phyloP scores from a whole-genome alignment of 2,329 filamentous ascomycete species.

The Alternaria triticina region DNA sequence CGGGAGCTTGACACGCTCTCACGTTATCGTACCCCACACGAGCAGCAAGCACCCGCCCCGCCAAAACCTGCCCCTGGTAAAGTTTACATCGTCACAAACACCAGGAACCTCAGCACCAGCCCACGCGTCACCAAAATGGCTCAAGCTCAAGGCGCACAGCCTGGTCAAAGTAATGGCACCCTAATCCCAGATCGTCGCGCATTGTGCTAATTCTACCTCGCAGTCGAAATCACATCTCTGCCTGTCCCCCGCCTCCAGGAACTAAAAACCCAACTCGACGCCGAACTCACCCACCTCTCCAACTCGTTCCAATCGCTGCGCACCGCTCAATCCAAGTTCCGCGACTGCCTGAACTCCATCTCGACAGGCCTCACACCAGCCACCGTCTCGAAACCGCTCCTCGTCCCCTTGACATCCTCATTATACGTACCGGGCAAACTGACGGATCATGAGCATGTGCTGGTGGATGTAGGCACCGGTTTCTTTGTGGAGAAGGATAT shows the following conservation, averaged over 20 bases:
- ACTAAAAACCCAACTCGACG: conserved; percentile 94
- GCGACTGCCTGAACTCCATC: conserved; percentile 84
- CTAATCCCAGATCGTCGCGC: not conserved
- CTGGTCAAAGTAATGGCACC: conserved; percentile 35
- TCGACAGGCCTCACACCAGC: conserved; percentile 59
- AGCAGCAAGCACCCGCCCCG: conserved; percentile 19
- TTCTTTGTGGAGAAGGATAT: conserved; percentile 89
- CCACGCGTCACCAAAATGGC: conserved; percentile 22
- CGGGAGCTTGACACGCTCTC: conserved; percentile 25
- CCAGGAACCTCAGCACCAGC: conserved; percentile 2
- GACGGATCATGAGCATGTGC: conserved; percentile 51
- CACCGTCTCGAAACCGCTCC: conserved; percentile 63
- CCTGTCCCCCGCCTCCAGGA: conserved; percentile 84
- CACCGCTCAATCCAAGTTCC: conserved; percentile 88
- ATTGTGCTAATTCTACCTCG: conserved; percentile 7
- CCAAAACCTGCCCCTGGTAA: conserved; percentile 26
- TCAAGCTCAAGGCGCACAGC: conserved; percentile 31
- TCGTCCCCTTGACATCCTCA: conserved; percentile 94
- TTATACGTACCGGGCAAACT: conserved; percentile 90
- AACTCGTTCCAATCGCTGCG: conserved; percentile 88
- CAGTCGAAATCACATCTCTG: conserved; percentile 75
- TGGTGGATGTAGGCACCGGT: conserved; percentile 92
- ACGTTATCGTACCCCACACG: conserved; percentile 24
- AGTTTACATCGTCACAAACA: conserved; percentile 15
- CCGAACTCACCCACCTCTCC: conserved; percentile 94